A percentile compares a stretch with the other conserved stretches of the same genome.
These are phyloP conservation scores for Stagonosporopsis chrysanthemi DNA, from an alignment of 2,329 filamentous ascomycete species.

Conservation along the genomic window DNA sequence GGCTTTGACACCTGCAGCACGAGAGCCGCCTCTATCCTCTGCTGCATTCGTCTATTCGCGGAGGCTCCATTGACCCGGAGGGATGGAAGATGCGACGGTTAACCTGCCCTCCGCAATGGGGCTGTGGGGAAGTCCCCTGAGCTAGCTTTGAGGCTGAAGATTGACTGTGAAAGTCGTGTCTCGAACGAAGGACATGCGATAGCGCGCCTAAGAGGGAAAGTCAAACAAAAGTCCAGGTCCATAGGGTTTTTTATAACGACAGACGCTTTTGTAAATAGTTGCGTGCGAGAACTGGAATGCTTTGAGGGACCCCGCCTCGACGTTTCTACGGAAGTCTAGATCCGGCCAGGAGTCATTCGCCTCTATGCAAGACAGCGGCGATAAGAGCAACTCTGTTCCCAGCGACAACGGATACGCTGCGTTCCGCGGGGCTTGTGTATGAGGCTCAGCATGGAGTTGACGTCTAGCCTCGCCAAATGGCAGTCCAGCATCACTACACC, in stretches of 20 bases:
- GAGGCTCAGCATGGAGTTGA: conserved; percentile 16
- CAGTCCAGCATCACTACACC: conserved; percentile 4
- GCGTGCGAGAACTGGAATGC: conserved; percentile 2
- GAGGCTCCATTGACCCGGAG: not conserved
- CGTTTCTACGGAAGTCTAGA: conserved; percentile 12
- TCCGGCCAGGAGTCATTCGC: conserved; percentile 7
- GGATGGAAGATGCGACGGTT: conserved; percentile 12
- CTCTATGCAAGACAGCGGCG: conserved; percentile 8
- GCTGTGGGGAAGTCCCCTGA: conserved; percentile 17
- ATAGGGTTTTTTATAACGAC: conserved; percentile 1
- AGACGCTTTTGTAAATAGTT: conserved; percentile 8
- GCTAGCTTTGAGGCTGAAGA: conserved; percentile 9
- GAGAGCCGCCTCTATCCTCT: conserved; percentile 5
- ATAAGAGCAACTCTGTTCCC: conserved; percentile 1
- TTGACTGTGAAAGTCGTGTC: conserved; percentile 10
- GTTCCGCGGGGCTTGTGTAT: conserved; percentile 6
- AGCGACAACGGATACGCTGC: conserved; percentile 7
- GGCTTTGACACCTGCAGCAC: not conserved
- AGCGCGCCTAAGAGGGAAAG: not conserved
- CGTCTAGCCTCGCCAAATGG: conserved; percentile 8
- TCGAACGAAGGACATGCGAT: conserved; percentile 7
- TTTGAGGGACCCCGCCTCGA: conserved; percentile 3
- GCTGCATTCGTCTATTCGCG: conserved; percentile 15
- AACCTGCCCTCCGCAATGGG: conserved; percentile 20
- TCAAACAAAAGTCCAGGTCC: conserved; percentile 8